Percentiles rank a stretch among this genome's conserved stretches.
These are phyloP conservation scores for Calonectria leucothoes DNA, from an alignment of 2,329 filamentous ascomycete species.

Conservation along the genomic window DNA sequence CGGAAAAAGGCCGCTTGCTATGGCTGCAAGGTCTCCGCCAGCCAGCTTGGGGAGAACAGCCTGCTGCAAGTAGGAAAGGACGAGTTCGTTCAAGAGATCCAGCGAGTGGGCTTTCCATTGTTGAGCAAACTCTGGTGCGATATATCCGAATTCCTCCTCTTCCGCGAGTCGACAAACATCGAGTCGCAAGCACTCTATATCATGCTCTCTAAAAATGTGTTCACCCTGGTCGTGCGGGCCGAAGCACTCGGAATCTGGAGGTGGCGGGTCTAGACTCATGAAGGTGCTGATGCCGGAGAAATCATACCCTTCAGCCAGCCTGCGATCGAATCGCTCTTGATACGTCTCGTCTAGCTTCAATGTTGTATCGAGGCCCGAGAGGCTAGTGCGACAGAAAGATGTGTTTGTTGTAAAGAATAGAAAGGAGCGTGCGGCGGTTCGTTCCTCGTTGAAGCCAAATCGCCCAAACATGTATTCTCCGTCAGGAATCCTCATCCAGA, in stretches of 20 bases:
- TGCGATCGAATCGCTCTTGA: neutral
- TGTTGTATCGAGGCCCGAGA: neutral
- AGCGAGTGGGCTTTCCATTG: neutral
- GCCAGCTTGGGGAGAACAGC: neutral
- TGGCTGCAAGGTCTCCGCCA: neutral
- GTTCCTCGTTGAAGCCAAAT: slow-evolving; percentile 7
- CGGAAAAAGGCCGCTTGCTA: neutral
- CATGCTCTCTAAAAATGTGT: neutral
- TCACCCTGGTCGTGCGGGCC: neutral
- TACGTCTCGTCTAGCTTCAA: neutral
- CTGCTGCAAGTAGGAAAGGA: neutral
- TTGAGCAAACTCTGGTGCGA: neutral
- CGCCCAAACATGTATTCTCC: slow-evolving; percentile 21
- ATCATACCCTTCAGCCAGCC: neutral
- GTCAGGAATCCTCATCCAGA: slow-evolving; percentile 15
- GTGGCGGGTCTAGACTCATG: neutral
- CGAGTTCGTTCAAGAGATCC: neutral
- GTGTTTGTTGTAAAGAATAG: slow-evolving; percentile 13
- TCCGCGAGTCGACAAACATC: neutral
- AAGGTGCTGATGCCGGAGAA: neutral
- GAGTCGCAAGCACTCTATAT: neutral
- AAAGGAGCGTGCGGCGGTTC: slow-evolving; percentile 2
- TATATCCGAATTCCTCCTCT: neutral
- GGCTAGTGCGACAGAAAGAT: neutral
- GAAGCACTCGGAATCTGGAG: neutral